These are phyloP conservation scores for Cocos nucifera DNA, from an alignment of 176 grass and related monocot genomes.

Conservation along the genomic window DNA sequence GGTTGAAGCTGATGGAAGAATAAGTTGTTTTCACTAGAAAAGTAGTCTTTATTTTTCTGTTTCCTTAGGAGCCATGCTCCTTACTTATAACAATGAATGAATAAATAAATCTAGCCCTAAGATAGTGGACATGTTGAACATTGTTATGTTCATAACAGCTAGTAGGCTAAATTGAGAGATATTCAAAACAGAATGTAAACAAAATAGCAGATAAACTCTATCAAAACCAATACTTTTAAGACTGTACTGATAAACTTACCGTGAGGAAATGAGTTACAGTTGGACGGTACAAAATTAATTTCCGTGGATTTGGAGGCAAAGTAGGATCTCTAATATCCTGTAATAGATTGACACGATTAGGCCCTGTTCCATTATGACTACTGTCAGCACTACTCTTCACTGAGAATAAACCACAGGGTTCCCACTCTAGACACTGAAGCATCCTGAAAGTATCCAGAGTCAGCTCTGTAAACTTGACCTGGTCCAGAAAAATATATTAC, in stretches of 20 bases:
- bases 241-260: constrained; percentile 28
- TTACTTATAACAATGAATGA: too few relatives aligned
- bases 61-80: too few relatives aligned
- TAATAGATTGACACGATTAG: constrained; percentile 51
- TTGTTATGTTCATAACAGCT: too few relatives aligned
- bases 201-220: too few relatives aligned
- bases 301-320: constrained; percentile 76
- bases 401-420: constrained; percentile 78
- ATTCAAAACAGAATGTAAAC: too few relatives aligned
- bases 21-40: too few relatives aligned
- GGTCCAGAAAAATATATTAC: constrained; percentile 1
- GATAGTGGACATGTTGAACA: too few relatives aligned
- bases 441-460: constrained; percentile 89
- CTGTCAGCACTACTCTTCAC: constrained; percentile 35
- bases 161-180: too few relatives aligned
- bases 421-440: constrained; percentile 96
- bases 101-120: too few relatives aligned
- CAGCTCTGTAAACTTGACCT: constrained; percentile 88
- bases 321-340: constrained; percentile 72
- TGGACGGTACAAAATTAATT: constrained; percentile 68
- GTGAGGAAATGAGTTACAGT: constrained; percentile 67
- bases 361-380: constrained; percentile 47
- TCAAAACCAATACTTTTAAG: not conserved
- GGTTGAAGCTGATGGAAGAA: too few relatives aligned
- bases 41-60: too few relatives aligned